Percentiles rank a stretch among this genome's conserved stretches.
phyloP scores from a whole-genome alignment of 768 basidiomycete species.

The Clitopilus hobsonii region DNA sequence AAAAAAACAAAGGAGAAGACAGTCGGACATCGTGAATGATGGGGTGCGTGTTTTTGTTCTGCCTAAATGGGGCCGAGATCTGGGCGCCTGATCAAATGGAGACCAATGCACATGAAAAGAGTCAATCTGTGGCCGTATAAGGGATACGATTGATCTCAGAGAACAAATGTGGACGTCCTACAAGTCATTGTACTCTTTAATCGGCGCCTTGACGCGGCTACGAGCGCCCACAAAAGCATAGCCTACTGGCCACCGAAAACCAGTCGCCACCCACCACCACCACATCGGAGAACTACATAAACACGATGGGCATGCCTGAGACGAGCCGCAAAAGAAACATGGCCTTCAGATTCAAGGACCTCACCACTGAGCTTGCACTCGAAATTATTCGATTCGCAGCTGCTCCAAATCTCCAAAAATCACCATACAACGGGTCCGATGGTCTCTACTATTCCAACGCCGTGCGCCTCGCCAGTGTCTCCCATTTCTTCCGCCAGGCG shows the following conservation, averaged over 20 bases:
- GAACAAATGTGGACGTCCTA: neutral
- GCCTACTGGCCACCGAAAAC: neutral
- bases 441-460: slow-evolving; percentile 19
- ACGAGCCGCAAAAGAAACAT: neutral
- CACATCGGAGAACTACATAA: too few species aligned
- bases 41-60: neutral
- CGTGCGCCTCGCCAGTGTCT: slow-evolving; percentile 27
- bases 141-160: neutral
- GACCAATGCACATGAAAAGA: too few species aligned
- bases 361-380: slow-evolving; percentile 30
- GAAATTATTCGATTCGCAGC: slow-evolving; percentile 28
- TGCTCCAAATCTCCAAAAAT: slow-evolving; percentile 12
- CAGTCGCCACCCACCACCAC: too few species aligned
- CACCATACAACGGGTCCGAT: neutral
- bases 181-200: neutral
- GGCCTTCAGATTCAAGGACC: slow-evolving; percentile 16
- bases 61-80: neutral
- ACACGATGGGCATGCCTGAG: too few species aligned
- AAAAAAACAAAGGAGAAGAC: neutral
- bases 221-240: neutral
- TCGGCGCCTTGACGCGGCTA: too few species aligned
- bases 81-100: too few species aligned
- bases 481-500: slow-evolving; percentile 23
- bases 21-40: neutral
- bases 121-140: neutral